Evolutionary conservation across 2,329 filamentous ascomycete genomes (phyloP).

Genomic region (Aspergillus persii): DNA sequence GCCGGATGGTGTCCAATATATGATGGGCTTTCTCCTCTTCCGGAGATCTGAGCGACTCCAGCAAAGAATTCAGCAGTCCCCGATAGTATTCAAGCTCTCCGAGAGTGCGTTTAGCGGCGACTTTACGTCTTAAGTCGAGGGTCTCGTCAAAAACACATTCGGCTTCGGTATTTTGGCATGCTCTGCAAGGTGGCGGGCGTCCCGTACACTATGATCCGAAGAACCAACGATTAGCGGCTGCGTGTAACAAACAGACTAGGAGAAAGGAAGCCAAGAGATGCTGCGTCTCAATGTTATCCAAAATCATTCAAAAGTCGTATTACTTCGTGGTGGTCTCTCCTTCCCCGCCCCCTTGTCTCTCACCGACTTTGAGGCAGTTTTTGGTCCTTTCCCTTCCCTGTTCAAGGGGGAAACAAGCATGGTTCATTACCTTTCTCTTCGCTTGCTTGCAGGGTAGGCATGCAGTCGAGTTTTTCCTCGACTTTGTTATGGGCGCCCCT

Average conservation of each 20-base stretch:
- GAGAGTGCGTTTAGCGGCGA: slow-evolving; percentile 35
- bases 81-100: slow-evolving; percentile 36
- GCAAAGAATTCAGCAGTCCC: slow-evolving; percentile 29
- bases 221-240: neutral
- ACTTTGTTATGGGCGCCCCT: slow-evolving; percentile 23
- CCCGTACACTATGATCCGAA: slow-evolving; percentile 33
- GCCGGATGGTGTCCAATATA: slow-evolving; percentile 29
- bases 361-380: neutral
- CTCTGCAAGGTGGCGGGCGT: slow-evolving; percentile 34
- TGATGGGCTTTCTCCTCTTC: slow-evolving; percentile 23
- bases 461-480: slow-evolving; percentile 38
- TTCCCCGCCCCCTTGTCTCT: neutral
- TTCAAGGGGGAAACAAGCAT: neutral
- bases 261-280: neutral
- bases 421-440: slow-evolving; percentile 33
- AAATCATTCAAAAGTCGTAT: neutral
- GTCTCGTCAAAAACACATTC: slow-evolving; percentile 37
- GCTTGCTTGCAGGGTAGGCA: slow-evolving; percentile 36
- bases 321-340: neutral
- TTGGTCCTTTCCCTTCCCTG: neutral
- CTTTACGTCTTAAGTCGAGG: slow-evolving; percentile 37
- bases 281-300: no score
- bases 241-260: neutral
- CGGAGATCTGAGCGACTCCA: slow-evolving; percentile 28
- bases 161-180: slow-evolving; percentile 29